Conservation (phyloP, 768 basidiomycete genomes). For the Hypholoma fasciculare region DNA sequence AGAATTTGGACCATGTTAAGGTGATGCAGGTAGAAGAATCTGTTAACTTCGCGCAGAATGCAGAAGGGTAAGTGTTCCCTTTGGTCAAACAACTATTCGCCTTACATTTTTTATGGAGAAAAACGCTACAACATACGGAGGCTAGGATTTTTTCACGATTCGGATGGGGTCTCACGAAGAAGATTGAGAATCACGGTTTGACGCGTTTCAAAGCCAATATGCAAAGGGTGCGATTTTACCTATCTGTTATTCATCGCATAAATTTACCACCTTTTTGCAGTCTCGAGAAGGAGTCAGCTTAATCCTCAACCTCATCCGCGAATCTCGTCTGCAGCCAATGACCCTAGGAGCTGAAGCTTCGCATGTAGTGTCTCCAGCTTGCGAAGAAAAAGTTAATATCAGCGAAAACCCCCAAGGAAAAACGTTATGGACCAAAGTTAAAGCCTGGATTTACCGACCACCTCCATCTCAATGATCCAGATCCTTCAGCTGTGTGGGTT, state of each 20-base stretch:
- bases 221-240: conserved; percentile 58
- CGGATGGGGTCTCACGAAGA: conserved; percentile 87
- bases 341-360: conserved; percentile 38
- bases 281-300: conserved; percentile 88
- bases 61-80: conserved; percentile 60
- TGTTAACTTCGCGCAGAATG: conserved; percentile 65
- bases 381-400: conserved; percentile 14
- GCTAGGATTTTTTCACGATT: conserved; percentile 86
- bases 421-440: conserved; percentile 39
- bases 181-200: conserved; percentile 85
- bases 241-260: not conserved
- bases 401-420: conserved; percentile 9
- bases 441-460: conserved; percentile 40
- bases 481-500: not conserved
- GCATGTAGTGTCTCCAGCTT: conserved; percentile 15
- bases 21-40: conserved; percentile 91
- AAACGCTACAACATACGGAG: conserved; percentile 84
- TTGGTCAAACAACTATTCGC: not conserved
- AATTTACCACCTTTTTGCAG: conserved; percentile 34
- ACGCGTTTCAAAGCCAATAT: conserved; percentile 85
- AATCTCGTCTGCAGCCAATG: conserved; percentile 69
- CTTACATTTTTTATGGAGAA: conserved; percentile 37
- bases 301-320: conserved; percentile 75
- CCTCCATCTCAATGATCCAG: conserved; percentile 13
- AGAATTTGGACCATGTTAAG: conserved; percentile 93